Conservation (phyloP, 106 monocot genomes). For the Dendrobium officinale region DNA sequence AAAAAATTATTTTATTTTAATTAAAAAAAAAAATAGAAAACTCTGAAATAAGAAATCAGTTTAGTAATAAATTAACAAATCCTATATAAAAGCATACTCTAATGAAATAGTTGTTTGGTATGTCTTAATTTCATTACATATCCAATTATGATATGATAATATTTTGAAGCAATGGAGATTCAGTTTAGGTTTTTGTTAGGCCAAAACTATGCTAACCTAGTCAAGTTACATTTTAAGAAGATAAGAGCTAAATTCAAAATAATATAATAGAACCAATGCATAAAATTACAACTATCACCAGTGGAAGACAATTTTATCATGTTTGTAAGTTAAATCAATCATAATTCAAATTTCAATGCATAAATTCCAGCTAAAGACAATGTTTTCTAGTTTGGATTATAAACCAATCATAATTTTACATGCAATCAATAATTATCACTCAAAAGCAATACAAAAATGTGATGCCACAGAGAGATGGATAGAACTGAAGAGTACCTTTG, state of each 20-base stretch:
- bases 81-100: not conserved
- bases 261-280: not conserved
- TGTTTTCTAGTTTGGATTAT: not conserved
- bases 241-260: not conserved
- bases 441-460: not conserved
- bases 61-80: not conserved
- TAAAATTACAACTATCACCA: not conserved
- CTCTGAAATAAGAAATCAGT: not conserved
- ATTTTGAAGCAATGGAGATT: not conserved
- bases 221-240: not conserved
- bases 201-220: not conserved
- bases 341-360: not conserved
- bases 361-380: not conserved
- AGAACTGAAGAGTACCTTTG: conserved; percentile 44
- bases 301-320: not conserved
- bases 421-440: not conserved
- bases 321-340: not conserved
- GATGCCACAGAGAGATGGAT: not conserved
- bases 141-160: not conserved
- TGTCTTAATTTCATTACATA: not conserved
- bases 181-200: no score
- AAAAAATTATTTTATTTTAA: no score
- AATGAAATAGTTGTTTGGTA: not conserved
- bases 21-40: no score
- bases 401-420: not conserved